Conservation (phyloP, 2,329 filamentous ascomycete genomes). For the Alternaria arbusti region DNA sequence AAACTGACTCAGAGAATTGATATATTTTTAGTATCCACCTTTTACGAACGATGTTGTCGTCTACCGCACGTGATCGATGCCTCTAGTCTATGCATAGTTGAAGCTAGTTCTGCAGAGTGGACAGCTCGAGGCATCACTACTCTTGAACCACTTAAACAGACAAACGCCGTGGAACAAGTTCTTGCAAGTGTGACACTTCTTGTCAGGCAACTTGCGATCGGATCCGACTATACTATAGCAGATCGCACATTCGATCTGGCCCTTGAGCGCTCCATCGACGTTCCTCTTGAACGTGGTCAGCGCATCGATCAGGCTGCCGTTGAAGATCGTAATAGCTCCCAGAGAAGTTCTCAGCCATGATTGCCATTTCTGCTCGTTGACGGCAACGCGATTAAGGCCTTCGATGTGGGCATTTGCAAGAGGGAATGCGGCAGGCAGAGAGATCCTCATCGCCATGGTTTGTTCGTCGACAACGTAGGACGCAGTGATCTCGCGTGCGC, state of each 20-base stretch:
- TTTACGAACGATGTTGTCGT: background rate
- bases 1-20: background rate
- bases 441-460: conserved; percentile 80
- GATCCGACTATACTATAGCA: conserved; percentile 93
- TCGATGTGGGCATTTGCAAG: conserved; percentile 78
- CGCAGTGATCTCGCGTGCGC: conserved; percentile 78
- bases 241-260: conserved; percentile 93
- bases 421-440: conserved; percentile 81
- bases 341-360: conserved; percentile 88
- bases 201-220: conserved; percentile 89
- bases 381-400: conserved; percentile 81
- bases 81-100: conserved; percentile 56
- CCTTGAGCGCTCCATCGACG: conserved; percentile 85
- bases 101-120: conserved; percentile 93
- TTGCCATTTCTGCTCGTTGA: conserved; percentile 91
- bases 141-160: conserved; percentile 97
- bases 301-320: conserved; percentile 86
- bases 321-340: conserved; percentile 92
- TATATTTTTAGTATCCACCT: background rate
- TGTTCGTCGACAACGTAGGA: conserved; percentile 89
- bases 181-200: conserved; percentile 89
- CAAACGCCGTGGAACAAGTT: conserved; percentile 91
- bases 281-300: conserved; percentile 85
- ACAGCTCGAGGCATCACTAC: conserved; percentile 87
- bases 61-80: background rate